These are phyloP conservation scores for Trichoderma harzianum DNA, from an alignment of 2,329 filamentous ascomycete species.

Conservation along the genomic window DNA sequence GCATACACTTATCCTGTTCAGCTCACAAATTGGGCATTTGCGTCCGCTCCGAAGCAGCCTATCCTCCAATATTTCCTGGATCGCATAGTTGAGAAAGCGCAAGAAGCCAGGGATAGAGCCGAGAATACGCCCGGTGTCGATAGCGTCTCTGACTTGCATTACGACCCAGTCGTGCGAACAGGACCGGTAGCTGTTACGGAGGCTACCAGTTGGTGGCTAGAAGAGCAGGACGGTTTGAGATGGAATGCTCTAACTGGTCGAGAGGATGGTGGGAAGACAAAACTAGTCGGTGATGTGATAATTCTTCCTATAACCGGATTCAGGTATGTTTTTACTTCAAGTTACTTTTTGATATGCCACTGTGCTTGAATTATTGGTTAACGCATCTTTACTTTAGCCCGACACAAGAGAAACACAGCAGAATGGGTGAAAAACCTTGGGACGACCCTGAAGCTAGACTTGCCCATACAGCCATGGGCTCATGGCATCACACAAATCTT, in stretches of 20 bases:
- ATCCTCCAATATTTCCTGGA: constrained; percentile 23
- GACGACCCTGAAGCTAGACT: constrained; percentile 23
- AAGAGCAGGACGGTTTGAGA: constrained; percentile 22
- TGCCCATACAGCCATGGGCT: constrained; percentile 24
- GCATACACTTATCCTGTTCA: constrained; percentile 27
- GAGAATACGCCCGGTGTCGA: not conserved
- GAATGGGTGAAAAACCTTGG: constrained; percentile 24
- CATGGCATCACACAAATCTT: constrained; percentile 24
- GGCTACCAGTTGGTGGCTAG: constrained; percentile 22
- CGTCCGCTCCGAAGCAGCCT: constrained; percentile 23
- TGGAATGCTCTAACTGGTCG: constrained; percentile 26
- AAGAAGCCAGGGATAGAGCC: constrained; percentile 12
- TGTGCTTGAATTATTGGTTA: not conserved
- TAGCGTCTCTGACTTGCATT: not conserved
- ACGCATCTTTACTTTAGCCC: constrained; percentile 4
- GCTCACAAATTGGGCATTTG: constrained; percentile 27
- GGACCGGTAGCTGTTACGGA: constrained; percentile 26
- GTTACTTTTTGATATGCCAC: too few relatives aligned
- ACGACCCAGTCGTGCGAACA: constrained; percentile 24
- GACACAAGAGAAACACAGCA: constrained; percentile 22
- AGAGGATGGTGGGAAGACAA: constrained; percentile 23
- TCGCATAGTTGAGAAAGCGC: constrained; percentile 10
- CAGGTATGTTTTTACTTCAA: constrained; percentile 19
- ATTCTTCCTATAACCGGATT: constrained; percentile 26
- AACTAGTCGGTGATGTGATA: constrained; percentile 24